Conservation (phyloP, 208 protist genomes). For the Wallacemonas sp. region DNA sequence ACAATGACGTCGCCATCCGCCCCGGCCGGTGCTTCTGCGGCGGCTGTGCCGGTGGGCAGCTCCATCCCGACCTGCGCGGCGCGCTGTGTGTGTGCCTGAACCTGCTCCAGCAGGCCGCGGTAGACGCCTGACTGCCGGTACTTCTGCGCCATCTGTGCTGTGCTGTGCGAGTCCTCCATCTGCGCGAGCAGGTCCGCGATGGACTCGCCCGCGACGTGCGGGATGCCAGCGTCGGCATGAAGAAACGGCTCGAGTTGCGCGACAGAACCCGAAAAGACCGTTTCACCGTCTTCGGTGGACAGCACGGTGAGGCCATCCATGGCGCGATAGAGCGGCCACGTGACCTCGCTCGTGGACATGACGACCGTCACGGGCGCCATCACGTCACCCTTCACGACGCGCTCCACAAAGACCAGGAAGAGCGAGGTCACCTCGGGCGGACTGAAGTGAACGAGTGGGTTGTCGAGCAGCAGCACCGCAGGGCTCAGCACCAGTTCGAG, state of each 20-base stretch:
- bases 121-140: conserved; percentile 26
- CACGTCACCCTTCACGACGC: conserved; percentile 8
- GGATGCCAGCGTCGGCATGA: conserved; percentile 24
- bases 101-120: conserved; percentile 19
- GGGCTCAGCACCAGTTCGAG: conserved; percentile 38
- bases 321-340: conserved; percentile 37
- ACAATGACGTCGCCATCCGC: not conserved
- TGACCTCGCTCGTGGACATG: conserved; percentile 28
- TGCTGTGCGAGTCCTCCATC: conserved; percentile 35
- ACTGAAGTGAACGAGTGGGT: conserved; percentile 20
- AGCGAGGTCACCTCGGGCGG: conserved; percentile 14
- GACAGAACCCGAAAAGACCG: conserved; percentile 40
- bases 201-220: conserved; percentile 31
- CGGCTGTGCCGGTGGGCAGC: no score
- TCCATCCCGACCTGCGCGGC: conserved; percentile 14
- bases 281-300: conserved; percentile 21
- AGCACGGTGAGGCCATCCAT: conserved; percentile 45
- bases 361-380: conserved; percentile 14
- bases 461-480: conserved; percentile 27
- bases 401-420: conserved; percentile 18
- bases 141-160: conserved; percentile 16
- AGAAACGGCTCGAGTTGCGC: conserved; percentile 37
- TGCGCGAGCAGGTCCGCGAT: conserved; percentile 47
- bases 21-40: not conserved
- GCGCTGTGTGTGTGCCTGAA: conserved; percentile 34